phyloP scores from a whole-genome alignment of 805 yeast species.

The Schwanniomyces polymorphus region DNA sequence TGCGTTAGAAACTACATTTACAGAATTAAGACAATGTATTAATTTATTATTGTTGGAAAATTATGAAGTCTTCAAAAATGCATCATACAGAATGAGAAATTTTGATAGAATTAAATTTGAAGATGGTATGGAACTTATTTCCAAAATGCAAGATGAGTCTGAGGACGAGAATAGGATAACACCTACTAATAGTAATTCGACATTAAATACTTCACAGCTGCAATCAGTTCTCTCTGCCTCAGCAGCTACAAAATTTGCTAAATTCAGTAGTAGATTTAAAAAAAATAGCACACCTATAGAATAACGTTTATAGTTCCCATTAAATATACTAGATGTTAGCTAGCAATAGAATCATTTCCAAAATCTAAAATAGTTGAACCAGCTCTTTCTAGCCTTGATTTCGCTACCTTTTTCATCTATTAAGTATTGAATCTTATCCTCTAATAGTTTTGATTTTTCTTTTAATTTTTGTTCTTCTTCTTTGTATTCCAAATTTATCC shows the following conservation, averaged over 20 bases:
- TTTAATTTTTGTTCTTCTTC: conserved; percentile 18
- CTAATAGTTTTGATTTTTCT: conserved; percentile 17
- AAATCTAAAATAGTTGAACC: conserved; percentile 14
- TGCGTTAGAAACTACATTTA: conserved; percentile 70
- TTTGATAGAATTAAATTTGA: conserved; percentile 76
- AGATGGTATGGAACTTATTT: conserved; percentile 60
- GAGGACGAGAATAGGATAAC: conserved; percentile 13
- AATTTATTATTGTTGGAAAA: conserved; percentile 66
- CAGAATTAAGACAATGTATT: conserved; percentile 78
- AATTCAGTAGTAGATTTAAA: conserved; percentile 28
- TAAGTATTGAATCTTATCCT: conserved; percentile 23
- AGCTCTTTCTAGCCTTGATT: conserved; percentile 12
- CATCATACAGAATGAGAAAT: conserved; percentile 44
- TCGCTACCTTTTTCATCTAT: conserved; percentile 25
- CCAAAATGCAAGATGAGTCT: conserved; percentile 43
- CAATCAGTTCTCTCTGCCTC: conserved; percentile 21
- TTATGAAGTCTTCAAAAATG: conserved; percentile 60
- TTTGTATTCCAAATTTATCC: conserved; percentile 31
- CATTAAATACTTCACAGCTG: conserved; percentile 11
- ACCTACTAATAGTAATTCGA: conserved; percentile 9
- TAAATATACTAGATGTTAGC: not conserved
- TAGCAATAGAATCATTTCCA: conserved; percentile 10
- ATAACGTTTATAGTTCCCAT: not conserved
- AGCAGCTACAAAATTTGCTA: conserved; percentile 32
- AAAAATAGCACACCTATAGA: conserved; percentile 7